These are phyloP conservation scores for Coemansia sp. DNA, from an alignment of 192 early-diverging fungal species.

Conservation along the genomic window DNA sequence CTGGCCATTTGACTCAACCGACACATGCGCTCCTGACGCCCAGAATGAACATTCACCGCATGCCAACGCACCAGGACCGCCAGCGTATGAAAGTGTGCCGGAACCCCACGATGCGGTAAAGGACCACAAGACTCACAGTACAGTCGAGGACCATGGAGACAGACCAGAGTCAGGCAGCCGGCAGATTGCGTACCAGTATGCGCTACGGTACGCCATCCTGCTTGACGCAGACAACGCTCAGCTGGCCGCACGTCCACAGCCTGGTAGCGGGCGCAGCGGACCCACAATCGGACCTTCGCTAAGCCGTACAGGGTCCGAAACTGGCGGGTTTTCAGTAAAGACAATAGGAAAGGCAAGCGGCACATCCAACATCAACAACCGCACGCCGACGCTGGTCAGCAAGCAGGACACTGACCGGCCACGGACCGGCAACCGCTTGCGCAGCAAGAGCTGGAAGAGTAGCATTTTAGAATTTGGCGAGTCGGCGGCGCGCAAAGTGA, in stretches of 20 bases:
- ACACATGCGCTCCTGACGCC: background rate
- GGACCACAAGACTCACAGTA: background rate
- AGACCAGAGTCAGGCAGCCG: slow-evolving; percentile 14
- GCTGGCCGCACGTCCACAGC: slow-evolving; percentile 38
- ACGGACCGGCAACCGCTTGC: background rate
- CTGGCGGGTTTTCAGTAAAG: slow-evolving; percentile 26
- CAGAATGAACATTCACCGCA: too few relatives aligned
- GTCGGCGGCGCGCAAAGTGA: slow-evolving; percentile 44
- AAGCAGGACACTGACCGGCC: background rate
- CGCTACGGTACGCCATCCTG: slow-evolving; percentile 51
- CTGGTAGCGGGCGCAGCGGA: background rate
- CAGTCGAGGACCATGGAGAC: background rate
- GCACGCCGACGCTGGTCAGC: slow-evolving; percentile 48
- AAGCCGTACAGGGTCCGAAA: background rate
- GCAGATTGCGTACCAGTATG: slow-evolving; percentile 52
- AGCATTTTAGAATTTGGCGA: slow-evolving; percentile 43
- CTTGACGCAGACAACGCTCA: slow-evolving; percentile 48
- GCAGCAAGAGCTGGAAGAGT: slow-evolving; percentile 34
- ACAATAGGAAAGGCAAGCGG: slow-evolving; percentile 46
- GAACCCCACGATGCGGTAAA: background rate
- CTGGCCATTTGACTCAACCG: slow-evolving; percentile 12
- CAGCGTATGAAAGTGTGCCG: background rate
- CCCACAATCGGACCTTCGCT: slow-evolving; percentile 4
- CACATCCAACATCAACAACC: slow-evolving; percentile 43
- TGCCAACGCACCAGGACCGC: background rate